Evolutionary conservation across 306 rosid species (phyloP), one percentile per base, ranked within the genome.

Genomic region (Prunus padus): DNA sequence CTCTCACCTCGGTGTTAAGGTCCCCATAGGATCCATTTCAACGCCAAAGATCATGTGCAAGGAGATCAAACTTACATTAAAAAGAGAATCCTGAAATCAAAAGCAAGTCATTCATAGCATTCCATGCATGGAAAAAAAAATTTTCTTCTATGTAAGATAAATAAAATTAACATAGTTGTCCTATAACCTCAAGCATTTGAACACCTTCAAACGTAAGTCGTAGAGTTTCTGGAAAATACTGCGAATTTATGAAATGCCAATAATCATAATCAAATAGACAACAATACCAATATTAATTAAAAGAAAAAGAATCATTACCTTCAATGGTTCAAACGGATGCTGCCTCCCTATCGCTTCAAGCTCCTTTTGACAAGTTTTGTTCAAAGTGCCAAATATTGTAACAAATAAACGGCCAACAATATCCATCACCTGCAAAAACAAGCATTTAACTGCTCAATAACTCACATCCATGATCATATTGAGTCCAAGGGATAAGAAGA

Each of bases 121-220:
- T 19, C 60, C 60, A n/a, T 54, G 23, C 12, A 2, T 54, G 60
- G 23, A 25, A 37, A 67, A 7, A 19, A 19, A 50, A 54, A 54
- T n/a, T n/a, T 5, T 54, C 25, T 4, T 50, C 15, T 2, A 19
- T 1, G n/a, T 19, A 54, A 8, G 3, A 10, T 25, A 51, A 4
- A 42, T 45, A 60, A 59, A 76, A 65, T 74, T 16, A 22, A 49
- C 50, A 46, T 46, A 12, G 8, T n/a, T n/a, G n/a, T 64, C 23
- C 69, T 71, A n/a, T n/a, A 82, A 90, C 98, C 96, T 90, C 87
- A 69, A 94, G 92, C 97, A 94, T 91, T 79, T 91, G 86, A 85
- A 94, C 31, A 65, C 98, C 98, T 86, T 94, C 98, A 76, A 88
- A 94, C 10, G 96, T 88, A 69, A 94, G 94, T 31, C 91, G 86